Conservation (phyloP, 1,284 basidiomycete species). For the Caloboletus inedulis region DNA sequence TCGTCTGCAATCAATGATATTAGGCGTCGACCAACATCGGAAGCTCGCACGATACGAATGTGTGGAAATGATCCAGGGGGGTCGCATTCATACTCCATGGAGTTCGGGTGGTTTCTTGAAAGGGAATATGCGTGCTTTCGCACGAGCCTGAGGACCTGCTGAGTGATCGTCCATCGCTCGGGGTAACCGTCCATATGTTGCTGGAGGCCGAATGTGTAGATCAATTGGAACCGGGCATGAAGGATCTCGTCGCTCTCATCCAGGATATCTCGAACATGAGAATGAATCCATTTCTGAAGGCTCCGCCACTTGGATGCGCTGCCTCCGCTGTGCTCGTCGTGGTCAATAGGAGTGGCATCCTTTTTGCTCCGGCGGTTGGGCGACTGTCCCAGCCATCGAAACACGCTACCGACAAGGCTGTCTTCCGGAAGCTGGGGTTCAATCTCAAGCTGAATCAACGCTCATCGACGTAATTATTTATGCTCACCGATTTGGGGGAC, state of each 20-base stretch:
- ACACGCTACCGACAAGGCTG: background rate
- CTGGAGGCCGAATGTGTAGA: background rate
- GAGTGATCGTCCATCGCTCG: slow-evolving; percentile 43
- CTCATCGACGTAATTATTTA: slow-evolving; percentile 11
- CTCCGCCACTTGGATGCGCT: background rate
- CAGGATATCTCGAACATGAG: background rate
- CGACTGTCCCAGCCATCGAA: background rate
- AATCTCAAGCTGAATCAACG: background rate
- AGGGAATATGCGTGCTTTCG: slow-evolving; percentile 7
- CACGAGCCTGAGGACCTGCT: slow-evolving; percentile 36
- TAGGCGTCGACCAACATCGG: slow-evolving; percentile 19
- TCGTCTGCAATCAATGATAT: slow-evolving; percentile 22
- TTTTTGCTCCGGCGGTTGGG: background rate
- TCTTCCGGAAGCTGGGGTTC: background rate
- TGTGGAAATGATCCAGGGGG: slow-evolving; percentile 25
- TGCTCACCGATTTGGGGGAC: background rate
- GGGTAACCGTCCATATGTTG: slow-evolving; percentile 20
- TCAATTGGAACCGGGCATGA: background rate
- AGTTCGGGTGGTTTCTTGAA: slow-evolving; percentile 1
- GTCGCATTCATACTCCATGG: slow-evolving; percentile 10
- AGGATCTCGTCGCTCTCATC: background rate
- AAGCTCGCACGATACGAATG: slow-evolving; percentile 28
- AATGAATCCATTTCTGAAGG: slow-evolving; percentile 27
- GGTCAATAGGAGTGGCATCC: background rate
- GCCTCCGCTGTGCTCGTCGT: background rate